Conservation (phyloP, 2,329 filamentous ascomycete genomes). For the Trichoderma endophyticum region DNA sequence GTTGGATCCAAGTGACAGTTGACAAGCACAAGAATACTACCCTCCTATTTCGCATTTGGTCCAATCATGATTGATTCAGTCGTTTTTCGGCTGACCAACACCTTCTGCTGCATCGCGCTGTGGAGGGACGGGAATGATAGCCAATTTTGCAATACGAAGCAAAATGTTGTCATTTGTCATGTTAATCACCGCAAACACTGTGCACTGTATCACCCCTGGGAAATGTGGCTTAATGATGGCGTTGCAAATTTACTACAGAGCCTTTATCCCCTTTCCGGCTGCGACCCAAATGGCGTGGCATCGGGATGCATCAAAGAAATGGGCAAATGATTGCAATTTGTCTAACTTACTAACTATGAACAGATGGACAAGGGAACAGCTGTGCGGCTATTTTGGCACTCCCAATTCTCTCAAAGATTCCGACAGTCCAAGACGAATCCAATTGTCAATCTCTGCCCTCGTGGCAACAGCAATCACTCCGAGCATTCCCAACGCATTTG, state of each 20-base stretch:
- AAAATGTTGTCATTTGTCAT: neutral
- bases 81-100: neutral
- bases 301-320: neutral
- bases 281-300: neutral
- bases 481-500: neutral
- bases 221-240: neutral
- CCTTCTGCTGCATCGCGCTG: neutral
- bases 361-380: neutral
- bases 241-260: neutral
- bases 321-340: neutral
- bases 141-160: neutral
- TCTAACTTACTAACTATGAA: neutral
- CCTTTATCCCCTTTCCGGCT: neutral
- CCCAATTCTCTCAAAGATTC: neutral
- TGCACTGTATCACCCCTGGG: neutral
- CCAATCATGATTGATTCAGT: neutral
- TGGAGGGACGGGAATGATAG: neutral
- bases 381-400: neutral
- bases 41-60: neutral
- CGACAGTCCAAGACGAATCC: neutral
- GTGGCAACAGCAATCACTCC: neutral
- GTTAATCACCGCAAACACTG: neutral
- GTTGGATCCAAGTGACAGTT: neutral
- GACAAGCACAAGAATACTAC: neutral
- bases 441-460: neutral